Evolutionary conservation across 1,284 basidiomycete genomes (phyloP).

Genomic region (Boletus semigastroideus): DNA sequence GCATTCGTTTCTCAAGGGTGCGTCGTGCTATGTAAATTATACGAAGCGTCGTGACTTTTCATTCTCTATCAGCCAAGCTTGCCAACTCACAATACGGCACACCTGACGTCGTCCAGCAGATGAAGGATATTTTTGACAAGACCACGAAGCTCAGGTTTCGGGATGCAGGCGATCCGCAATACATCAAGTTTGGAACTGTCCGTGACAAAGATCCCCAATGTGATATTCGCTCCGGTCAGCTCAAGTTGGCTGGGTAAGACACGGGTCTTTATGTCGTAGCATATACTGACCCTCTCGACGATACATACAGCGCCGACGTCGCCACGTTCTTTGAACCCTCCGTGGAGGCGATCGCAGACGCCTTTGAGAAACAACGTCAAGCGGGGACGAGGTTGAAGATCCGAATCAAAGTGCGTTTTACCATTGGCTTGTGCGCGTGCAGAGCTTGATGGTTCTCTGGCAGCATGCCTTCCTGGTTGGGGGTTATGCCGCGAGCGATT

Average conservation of each 20-base stretch:
- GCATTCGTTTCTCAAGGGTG: conserved; percentile 35
- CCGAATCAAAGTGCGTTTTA: conserved; percentile 31
- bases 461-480: conserved; percentile 35
- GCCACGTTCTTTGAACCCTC: conserved; percentile 48
- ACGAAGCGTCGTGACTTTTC: conserved; percentile 1
- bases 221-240: conserved; percentile 46
- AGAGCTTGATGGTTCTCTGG: no score
- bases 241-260: conserved; percentile 42
- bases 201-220: conserved; percentile 42
- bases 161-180: conserved; percentile 38
- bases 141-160: conserved; percentile 48
- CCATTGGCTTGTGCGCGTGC: not conserved
- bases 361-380: conserved; percentile 36
- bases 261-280: not conserved
- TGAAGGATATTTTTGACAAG: conserved; percentile 46
- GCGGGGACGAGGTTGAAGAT: conserved; percentile 19
- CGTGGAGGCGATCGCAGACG: conserved; percentile 39
- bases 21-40: not conserved
- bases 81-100: conserved; percentile 28
- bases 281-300: not conserved
- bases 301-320: conserved; percentile 34
- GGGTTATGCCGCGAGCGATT: conserved; percentile 51
- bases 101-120: conserved; percentile 39
- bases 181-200: conserved; percentile 46
- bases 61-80: conserved; percentile 34